Evolutionary conservation across 169 alveolate genomes (phyloP), one percentile per base, ranked within the genome.

Genomic region (Eimeria brunetti): DNA sequence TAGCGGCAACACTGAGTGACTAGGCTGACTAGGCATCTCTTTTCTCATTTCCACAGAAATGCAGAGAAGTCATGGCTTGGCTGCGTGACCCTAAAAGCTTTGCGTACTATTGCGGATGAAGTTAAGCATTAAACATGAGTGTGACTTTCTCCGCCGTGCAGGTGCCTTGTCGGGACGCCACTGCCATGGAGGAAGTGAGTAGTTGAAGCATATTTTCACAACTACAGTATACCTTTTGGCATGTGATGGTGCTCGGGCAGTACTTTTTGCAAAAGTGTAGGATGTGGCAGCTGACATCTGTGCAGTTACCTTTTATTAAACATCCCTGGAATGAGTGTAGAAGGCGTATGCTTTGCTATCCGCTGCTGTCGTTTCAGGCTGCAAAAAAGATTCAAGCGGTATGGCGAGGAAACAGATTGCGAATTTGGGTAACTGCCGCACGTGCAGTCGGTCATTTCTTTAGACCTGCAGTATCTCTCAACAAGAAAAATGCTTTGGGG

Each of bases 331-430:
- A 14, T 69, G n/a, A 36, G 51, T 69, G 51, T 69, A 36, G 80
- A 12, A 36, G 22, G 18, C n/a, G 73, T 1, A 12, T 81, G 30
- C 8, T 18, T 38, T 67, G 1, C 22, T 49, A 44, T 49, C 14
- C 16, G 16, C 24, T 81, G 89, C 16, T 51, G 51, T 16, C 30
- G 16, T 14, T 33, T 81, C 73, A 81, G 89, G 89, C 89, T 53
- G 89, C 89, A 6, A 81, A 27, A 36, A 81, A 81, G 89, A 81
- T 81, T 53, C 89, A 81, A 81, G 64, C 89, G 71, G 89, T 81
- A 81, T 81, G 89, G 89, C 89, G 89, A 33, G 89, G 89, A 20
- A 11, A 36, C 69, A 81, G 89, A 81, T 14, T 81, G 53, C 71
- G 89, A 7, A 49, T 81, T 53, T 81, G 89, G 89, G 89, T 81